Evolutionary conservation across 805 yeast genomes (phyloP).

Genomic region (Wickerhamomyces silvicola): DNA sequence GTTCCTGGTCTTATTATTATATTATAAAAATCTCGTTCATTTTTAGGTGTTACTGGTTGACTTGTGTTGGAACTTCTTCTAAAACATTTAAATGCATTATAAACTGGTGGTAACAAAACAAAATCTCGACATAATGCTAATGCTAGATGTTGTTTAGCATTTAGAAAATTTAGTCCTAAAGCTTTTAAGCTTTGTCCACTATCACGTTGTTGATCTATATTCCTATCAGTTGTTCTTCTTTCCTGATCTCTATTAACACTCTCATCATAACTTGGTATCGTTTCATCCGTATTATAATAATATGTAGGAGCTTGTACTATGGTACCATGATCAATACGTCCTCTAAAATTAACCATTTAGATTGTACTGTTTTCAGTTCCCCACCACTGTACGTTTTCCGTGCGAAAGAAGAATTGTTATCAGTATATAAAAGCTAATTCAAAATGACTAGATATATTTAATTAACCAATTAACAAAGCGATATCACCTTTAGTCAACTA

Average conservation of each 20-base stretch:
- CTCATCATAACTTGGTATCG: constrained; percentile 11
- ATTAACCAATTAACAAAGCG: too few relatives aligned
- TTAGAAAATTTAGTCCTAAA: constrained; percentile 63
- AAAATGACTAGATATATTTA: too few relatives aligned
- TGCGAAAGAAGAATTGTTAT: too few relatives aligned
- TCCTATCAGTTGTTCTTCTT: constrained; percentile 3
- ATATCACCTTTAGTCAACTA: too few relatives aligned
- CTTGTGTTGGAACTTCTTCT: constrained; percentile 1
- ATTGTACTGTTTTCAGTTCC: too few relatives aligned
- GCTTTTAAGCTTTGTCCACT: constrained; percentile 41
- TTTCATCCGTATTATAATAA: constrained; percentile 1
- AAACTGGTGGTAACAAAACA: constrained; percentile 61
- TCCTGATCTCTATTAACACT: constrained; percentile 5
- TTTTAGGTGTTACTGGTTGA: not conserved
- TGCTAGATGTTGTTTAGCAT: constrained; percentile 69
- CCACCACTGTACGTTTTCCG: too few relatives aligned
- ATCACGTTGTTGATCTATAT: too few relatives aligned
- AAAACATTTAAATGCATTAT: constrained; percentile 44
- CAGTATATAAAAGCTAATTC: too few relatives aligned
- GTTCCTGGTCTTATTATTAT: constrained; percentile 62
- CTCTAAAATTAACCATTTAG: too few relatives aligned
- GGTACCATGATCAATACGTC: too few relatives aligned
- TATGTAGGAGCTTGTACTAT: constrained; percentile 5
- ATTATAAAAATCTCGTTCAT: too few relatives aligned
- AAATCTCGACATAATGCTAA: constrained; percentile 75